Base-by-base conservation (phyloP, 352 stramenopile species). In the Globisporangium radiosum region DNA sequence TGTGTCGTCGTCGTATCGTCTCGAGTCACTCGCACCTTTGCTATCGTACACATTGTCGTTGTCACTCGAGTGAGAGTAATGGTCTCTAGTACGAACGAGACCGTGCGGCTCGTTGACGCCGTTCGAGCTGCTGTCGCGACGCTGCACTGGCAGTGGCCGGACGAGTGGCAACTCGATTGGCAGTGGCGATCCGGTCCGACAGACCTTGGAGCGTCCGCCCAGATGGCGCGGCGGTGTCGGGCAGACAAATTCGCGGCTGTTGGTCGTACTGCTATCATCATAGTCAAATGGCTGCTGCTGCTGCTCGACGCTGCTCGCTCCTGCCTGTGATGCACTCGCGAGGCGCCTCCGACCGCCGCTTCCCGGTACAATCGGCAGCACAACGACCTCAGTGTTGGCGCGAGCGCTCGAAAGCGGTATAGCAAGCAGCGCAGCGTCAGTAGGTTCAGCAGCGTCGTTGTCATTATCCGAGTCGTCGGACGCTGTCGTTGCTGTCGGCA, bases 21-120 rank as follows among this genome's bases (percentile, higher is more conserved):
- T 19, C 53, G 60, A 68, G n/a, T 54, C 53, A 0, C 75, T 62
- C 4, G 47, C 66, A 42, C 68, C 59, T 1, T 54, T 59, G 15
- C 65, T 57, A 33, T 64, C 62, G 25, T 59, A 51, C 0, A 54
- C 44, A 15, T 69, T 54, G 14, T 72, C 70, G 4, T 72, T 64
- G 39, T 78, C 65, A 4, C 52, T 50, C 19, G 58, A 53, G 4
- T 56, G 11, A 1, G 42, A 47, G 14, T 5, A 14, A 47, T 19
- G 17, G 17, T 19, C 17, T 19, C 17, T 19, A 19, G 17, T 19
- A 19, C 17, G 17, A 19, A 19, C 17, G 17, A 19, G 17, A 19
- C 17, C 17, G 17, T 19, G 17, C 17, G 17, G 39, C 40, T 57
- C 57, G 9, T 62, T 62, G 48, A 52, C 49, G 25, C 40, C 44